Conservation (phyloP, 345 rosid genomes). For the Salix suchowensis region DNA sequence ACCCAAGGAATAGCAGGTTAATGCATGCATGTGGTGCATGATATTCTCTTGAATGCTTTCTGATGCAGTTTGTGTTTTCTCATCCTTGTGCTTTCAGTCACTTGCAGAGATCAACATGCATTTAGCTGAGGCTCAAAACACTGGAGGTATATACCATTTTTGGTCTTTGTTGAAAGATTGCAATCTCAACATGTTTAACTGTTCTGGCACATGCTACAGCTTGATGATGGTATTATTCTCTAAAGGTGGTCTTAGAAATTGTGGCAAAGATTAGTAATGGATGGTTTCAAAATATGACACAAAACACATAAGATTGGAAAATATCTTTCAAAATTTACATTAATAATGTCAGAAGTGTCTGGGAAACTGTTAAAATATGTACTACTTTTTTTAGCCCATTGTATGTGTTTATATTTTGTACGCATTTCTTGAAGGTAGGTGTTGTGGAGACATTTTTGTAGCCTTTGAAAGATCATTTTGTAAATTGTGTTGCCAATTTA, state of each 20-base stretch:
- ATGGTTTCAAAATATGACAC: background rate
- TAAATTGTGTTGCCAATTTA: background rate
- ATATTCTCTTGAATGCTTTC: slow-evolving; percentile 18
- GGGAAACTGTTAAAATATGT: background rate
- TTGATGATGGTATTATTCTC: background rate
- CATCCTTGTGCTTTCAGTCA: slow-evolving; percentile 56
- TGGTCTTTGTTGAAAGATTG: slow-evolving; percentile 11
- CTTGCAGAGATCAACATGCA: slow-evolving; percentile 82
- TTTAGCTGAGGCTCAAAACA: slow-evolving; percentile 69
- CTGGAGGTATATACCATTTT: slow-evolving; percentile 59
- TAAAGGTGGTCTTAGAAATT: background rate
- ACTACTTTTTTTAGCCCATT: background rate
- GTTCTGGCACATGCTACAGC: background rate
- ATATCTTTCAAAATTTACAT: background rate
- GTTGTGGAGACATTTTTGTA: background rate
- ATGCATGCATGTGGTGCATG: background rate
- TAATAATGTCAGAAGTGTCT: background rate
- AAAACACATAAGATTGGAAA: background rate
- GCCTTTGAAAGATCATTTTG: background rate
- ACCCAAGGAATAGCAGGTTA: background rate
- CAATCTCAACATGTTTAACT: background rate
- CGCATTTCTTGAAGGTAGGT: background rate
- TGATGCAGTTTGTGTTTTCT: slow-evolving; percentile 27
- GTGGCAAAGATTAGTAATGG: background rate
- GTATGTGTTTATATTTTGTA: background rate